A percentile compares a stretch with the other conserved stretches of the same genome.
Evolutionary conservation across 2,329 filamentous ascomycete genomes (phyloP).

Genomic region (Colletotrichum chlorophyti): DNA sequence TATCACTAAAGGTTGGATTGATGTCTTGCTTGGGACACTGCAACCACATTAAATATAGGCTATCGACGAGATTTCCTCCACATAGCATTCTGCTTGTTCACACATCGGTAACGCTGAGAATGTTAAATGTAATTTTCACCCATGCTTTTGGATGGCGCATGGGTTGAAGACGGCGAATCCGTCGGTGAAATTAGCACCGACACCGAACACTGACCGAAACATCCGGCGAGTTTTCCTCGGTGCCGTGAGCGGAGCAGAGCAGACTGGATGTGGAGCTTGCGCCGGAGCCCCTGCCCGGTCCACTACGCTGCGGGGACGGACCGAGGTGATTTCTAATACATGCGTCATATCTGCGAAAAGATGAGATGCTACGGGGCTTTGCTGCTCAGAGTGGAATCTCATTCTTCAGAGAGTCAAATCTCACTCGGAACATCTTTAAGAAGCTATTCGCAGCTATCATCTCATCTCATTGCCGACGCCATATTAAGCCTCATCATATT

Average conservation of each 20-base stretch:
- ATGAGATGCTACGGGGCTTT: too few relatives aligned
- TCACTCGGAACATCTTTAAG: background rate
- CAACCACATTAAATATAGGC: too few relatives aligned
- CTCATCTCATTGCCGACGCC: background rate
- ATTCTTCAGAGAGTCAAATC: too few relatives aligned
- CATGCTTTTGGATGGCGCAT: too few relatives aligned
- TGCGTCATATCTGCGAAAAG: constrained; percentile 24
- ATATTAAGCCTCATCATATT: background rate
- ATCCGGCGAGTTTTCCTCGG: background rate
- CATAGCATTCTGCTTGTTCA: too few relatives aligned
- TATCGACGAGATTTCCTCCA: too few relatives aligned
- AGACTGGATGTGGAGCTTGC: background rate
- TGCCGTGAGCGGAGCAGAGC: background rate
- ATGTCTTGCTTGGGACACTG: too few relatives aligned
- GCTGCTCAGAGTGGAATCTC: too few relatives aligned
- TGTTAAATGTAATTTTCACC: too few relatives aligned
- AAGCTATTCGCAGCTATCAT: background rate
- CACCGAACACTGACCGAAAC: background rate
- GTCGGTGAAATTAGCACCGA: background rate
- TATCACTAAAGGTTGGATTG: too few relatives aligned
- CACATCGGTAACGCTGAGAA: too few relatives aligned
- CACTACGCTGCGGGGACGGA: constrained; percentile 14
- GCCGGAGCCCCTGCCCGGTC: constrained; percentile 3
- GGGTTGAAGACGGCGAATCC: too few relatives aligned
- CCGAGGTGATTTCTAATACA: constrained; percentile 21